A percentile compares a stretch with the other conserved stretches of the same genome.
These are phyloP conservation scores for Canavalia gladiata DNA, from an alignment of 306 rosid species.

Conservation along the genomic window DNA sequence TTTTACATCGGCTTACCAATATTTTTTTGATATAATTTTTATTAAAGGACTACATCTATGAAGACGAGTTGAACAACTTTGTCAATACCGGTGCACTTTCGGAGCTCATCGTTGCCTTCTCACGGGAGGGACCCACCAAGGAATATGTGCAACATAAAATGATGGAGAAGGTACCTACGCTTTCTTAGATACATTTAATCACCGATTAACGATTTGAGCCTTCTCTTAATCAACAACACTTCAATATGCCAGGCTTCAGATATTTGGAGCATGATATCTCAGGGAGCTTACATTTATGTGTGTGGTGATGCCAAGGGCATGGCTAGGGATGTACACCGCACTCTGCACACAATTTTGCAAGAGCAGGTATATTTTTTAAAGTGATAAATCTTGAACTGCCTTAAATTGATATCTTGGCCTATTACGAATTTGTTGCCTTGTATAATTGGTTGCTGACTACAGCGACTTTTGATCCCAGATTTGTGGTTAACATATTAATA, in stretches of 20 bases:
- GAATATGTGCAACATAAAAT: slow-evolving; percentile 96
- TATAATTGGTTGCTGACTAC: slow-evolving; percentile 23
- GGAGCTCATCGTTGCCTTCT: slow-evolving; percentile 91
- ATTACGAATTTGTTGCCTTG: slow-evolving; percentile 37
- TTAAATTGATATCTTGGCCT: slow-evolving; percentile 1
- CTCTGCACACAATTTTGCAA: slow-evolving; percentile 81
- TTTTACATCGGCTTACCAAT: slow-evolving; percentile 10
- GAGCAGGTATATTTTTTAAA: slow-evolving; percentile 70
- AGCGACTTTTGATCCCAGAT: neutral
- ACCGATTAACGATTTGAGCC: neutral
- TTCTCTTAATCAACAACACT: slow-evolving; percentile 43
- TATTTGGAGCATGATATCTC: slow-evolving; percentile 84
- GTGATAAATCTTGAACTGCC: neutral
- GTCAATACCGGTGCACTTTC: slow-evolving; percentile 80
- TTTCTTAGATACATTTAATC: slow-evolving; percentile 9
- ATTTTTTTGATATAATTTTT: neutral
- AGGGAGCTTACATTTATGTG: slow-evolving; percentile 88
- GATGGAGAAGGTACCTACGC: slow-evolving; percentile 76
- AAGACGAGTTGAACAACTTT: slow-evolving; percentile 84
- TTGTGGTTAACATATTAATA: slow-evolving; percentile 13
- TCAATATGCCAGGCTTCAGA: slow-evolving; percentile 79
- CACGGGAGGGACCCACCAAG: slow-evolving; percentile 91
- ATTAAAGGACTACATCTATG: slow-evolving; percentile 88
- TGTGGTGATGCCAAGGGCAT: slow-evolving; percentile 99
- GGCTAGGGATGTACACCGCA: slow-evolving; percentile 98